Conservation (phyloP, 805 yeast genomes). For the Candida morakotiae region DNA sequence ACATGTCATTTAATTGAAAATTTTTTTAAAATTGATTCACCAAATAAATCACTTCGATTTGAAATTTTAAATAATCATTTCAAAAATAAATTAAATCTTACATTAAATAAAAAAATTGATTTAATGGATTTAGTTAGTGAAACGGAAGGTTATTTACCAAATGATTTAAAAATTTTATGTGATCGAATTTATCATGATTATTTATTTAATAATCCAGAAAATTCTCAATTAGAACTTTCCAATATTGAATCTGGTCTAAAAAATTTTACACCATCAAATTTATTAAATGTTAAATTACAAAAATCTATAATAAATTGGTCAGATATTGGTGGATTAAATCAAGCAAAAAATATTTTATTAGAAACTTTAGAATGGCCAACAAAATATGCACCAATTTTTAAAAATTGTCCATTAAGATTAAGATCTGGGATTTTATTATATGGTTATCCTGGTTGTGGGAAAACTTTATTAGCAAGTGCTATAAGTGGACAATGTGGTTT, state of each 20-base stretch:
- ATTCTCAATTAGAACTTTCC: slow-evolving; percentile 19
- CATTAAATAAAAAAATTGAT: slow-evolving; percentile 31
- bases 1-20: slow-evolving; percentile 71
- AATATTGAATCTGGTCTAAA: slow-evolving; percentile 55
- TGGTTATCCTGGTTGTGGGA: slow-evolving; percentile 98
- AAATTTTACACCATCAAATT: slow-evolving; percentile 73
- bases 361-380: slow-evolving; percentile 98
- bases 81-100: slow-evolving; percentile 20
- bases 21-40: slow-evolving; percentile 57
- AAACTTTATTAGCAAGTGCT: slow-evolving; percentile 88
- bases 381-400: slow-evolving; percentile 91
- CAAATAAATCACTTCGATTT: slow-evolving; percentile 59
- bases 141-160: slow-evolving; percentile 88
- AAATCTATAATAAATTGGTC: slow-evolving; percentile 74
- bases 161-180: slow-evolving; percentile 66
- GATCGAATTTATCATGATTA: slow-evolving; percentile 65
- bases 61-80: slow-evolving; percentile 41
- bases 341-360: slow-evolving; percentile 68
- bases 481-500: slow-evolving; percentile 92
- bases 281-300: slow-evolving; percentile 83
- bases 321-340: slow-evolving; percentile 83
- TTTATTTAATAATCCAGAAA: slow-evolving; percentile 18
- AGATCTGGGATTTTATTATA: slow-evolving; percentile 87
- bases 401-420: slow-evolving; percentile 77
- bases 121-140: slow-evolving; percentile 49